Conservation (phyloP, 345 rosid genomes). For the Arabis hirsuta region DNA sequence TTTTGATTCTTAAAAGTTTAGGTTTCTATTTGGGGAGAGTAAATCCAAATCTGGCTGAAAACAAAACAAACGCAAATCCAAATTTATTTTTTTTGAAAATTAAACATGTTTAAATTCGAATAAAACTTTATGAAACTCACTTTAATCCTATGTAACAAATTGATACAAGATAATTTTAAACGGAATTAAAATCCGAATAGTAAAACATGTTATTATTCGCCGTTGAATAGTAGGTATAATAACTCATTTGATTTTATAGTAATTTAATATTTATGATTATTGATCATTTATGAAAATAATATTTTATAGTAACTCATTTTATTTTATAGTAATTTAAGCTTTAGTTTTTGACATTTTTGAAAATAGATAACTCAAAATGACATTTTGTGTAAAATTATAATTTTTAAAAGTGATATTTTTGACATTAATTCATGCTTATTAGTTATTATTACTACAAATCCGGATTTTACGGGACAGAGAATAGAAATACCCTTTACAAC, state of each 20-base stretch:
- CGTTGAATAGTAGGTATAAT: not conserved
- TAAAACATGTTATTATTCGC: not conserved
- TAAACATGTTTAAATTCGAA: not conserved
- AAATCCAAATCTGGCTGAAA: conserved; percentile 3
- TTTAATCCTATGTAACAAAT: not conserved
- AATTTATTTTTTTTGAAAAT: not conserved
- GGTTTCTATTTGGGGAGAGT: not conserved
- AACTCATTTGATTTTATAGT: not conserved
- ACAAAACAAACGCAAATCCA: not conserved
- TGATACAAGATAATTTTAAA: not conserved
- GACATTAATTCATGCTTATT: no score
- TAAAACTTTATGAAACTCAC: not conserved
- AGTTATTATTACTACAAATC: conserved; percentile 2
- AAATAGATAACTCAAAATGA: no score
- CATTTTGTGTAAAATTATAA: no score
- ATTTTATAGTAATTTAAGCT: not conserved
- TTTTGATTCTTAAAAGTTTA: not conserved
- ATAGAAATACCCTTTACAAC: conserved; percentile 9
- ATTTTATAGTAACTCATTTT: not conserved
- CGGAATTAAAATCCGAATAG: not conserved
- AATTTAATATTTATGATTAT: not conserved
- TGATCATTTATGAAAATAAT: no score
- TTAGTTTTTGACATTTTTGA: no score
- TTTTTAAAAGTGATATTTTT: no score
- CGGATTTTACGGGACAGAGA: conserved; percentile 21